Evolutionary conservation across 805 yeast genomes (phyloP), one percentile per base, ranked within the genome.

Genomic region (Nakazawaea ambrosiae): DNA sequence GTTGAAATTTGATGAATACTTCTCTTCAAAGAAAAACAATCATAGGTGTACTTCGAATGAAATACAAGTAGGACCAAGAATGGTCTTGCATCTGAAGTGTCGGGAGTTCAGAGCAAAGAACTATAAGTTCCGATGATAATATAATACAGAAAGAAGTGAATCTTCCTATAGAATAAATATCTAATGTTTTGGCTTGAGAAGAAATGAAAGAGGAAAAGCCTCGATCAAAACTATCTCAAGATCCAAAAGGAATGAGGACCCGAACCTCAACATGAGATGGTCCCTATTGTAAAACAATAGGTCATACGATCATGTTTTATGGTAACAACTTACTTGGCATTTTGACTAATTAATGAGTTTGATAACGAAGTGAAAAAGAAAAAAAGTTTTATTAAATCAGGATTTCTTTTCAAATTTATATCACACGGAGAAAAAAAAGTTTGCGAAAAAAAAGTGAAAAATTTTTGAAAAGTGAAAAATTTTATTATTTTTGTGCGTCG

Each of bases 101-200:
- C 90, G 86, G 89, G 89, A 64, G 55, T 81, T 79, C 82, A 79
- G 80, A 63, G 73, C 72, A 76, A 65, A 57, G 48, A 47, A 43
- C 41, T 53, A 50, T 46, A 47, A 50, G 51, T 54, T 51, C 52
- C 42, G 44, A 42, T n/a, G n/a, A n/a, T n/a, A n/a, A n/a, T n/a
- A n/a, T n/a, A n/a, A n/a, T n/a, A n/a, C n/a, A n/a, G n/a, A n/a
- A n/a, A n/a, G n/a, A n/a, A n/a, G n/a, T n/a, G n/a, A n/a, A n/a
- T n/a, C n/a, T n/a, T n/a, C n/a, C n/a, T n/a, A n/a, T n/a, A n/a
- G n/a, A n/a, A n/a, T n/a, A n/a, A n/a, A n/a, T n/a, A n/a, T n/a
- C n/a, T n/a, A n/a, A n/a, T n/a, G n/a, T n/a, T n/a, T n/a, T n/a
- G n/a, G n/a, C n/a, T n/a, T n/a, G n/a, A n/a, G n/a, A n/a, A n/a